Base-by-base conservation (phyloP, 805 yeast genomes). In the Cyberlindnera suaveolens region DNA sequence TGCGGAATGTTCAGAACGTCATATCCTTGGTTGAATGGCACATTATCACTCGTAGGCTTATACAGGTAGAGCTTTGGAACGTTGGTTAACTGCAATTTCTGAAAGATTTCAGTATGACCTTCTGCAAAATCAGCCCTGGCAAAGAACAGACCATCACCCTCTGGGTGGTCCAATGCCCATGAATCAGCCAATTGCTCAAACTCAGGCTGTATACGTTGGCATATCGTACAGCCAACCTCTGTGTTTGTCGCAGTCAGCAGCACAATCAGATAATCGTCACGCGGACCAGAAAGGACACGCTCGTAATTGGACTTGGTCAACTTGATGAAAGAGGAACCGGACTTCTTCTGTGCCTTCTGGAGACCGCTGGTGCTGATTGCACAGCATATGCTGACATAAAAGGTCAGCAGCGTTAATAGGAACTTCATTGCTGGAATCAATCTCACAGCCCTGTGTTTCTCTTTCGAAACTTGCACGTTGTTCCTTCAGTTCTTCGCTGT, bases 51-150 rank as follows among this genome's bases (percentile, higher is more conserved):
- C 11, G 78, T 68, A 17, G 90, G 85, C 1, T 69, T 62, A 60
- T 77, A 83, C 44, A 82, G 58, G 61, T 68, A 81, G 36, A 89
- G 57, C 57, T 85, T 80, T 27, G 99, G 99, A 23, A 91, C 96
- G 43, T 80, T 79, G 51, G 76, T 75, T 53, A 91, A 64, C 30
- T 73, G 60, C 60, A 67, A 70, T 18, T 49, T 56, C 42, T 60
- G 59, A 56, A 70, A 68, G 7, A 67, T 56, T 52, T 83, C 67
- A 14, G 67, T 65, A 53, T 72, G 73, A 14, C 80, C 71, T 38
- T 77, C 77, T 37, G 70, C 65, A 56, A 85, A 80, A 57, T 91
- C 96, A 14, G 95, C 80, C 35, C 72, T 65, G 15, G 86, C 85
- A 62, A 91, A 86, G 67, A 75, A 80, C 32, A 90, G 64, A 27